These are phyloP conservation scores for Ceratocystis smalleyi DNA, from an alignment of 2,329 filamentous ascomycete species.

Conservation along the genomic window DNA sequence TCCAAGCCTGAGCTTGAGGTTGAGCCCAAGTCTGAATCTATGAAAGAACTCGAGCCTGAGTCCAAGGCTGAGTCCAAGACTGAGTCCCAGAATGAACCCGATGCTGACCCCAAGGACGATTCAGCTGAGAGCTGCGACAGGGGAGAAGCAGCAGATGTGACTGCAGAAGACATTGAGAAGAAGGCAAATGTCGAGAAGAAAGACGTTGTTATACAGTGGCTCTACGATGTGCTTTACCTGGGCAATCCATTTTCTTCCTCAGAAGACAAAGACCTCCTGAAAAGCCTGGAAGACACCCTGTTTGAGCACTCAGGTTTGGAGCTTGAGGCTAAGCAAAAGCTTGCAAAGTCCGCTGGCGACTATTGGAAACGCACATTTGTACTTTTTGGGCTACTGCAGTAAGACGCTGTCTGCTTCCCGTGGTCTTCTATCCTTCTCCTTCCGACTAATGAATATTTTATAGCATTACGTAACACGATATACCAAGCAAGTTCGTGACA, in stretches of 20 bases:
- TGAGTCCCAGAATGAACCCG: neutral
- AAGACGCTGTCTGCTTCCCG: neutral
- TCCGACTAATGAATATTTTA: neutral
- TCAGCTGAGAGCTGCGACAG: neutral
- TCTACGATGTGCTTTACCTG: conserved; percentile 44
- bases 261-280: conserved; percentile 23
- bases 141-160: conserved; percentile 7
- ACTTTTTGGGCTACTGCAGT: conserved; percentile 61
- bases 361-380: conserved; percentile 75
- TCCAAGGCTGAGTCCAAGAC: neutral
- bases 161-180: conserved; percentile 11
- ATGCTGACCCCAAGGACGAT: neutral
- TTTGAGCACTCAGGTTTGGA: conserved; percentile 34
- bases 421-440: neutral
- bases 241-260: conserved; percentile 29
- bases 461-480: neutral
- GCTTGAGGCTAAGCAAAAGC: conserved; percentile 25
- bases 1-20: neutral
- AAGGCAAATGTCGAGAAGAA: neutral
- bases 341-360: conserved; percentile 46
- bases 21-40: too few species aligned
- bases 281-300: conserved; percentile 33
- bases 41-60: neutral
- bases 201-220: conserved; percentile 43
- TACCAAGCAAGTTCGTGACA: neutral